Base-by-base conservation (phyloP, 2,329 filamentous ascomycete genomes). In the Aspergillus japonicus region DNA sequence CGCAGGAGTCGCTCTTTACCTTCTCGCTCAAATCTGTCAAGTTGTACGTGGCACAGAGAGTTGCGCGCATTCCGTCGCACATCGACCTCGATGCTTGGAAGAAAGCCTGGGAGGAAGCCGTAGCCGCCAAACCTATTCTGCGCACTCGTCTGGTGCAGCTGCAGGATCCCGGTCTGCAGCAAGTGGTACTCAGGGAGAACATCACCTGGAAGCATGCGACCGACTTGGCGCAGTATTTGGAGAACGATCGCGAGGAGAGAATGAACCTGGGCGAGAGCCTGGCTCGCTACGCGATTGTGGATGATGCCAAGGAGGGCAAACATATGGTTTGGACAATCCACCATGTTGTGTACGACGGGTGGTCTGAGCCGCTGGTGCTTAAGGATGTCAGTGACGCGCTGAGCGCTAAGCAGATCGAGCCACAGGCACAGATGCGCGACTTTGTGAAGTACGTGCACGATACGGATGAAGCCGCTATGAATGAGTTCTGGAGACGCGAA, bases 341-440 rank as follows among this genome's bases (percentile, higher is more conserved):
- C 59, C 81, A 83, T 60, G 80, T 78, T 12, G 70, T 83, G 5
- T 83, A 83, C 62, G 82, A 84, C 61, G 82, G 81, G n/a, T 77
- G 75, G 75, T 78, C 75, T 11, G 70, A 75, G 60, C 73, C 75
- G 5, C 60, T 76, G 2, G 71, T 78, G 29, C 68, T 77, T 2
- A 66, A 75, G 10, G 62, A 74, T 48, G 71, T 77, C 23, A 69
- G 64, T 31, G 64, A 71, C 29, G 67, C 68, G 5, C 60, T 74
- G 54, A 61, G 66, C 16, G 57, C 50, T 3, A 64, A 68, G 5
- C 55, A 59, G 1, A 31, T 69, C 23, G 60, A 68, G 24, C 47
- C 58, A 5, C 55, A 62, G 12, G 57, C 68, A 5, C 67, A 74
- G 1, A 80, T 84, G 69, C 80, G 76, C 57, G 71, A 80, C 47